Conservation (phyloP, 768 basidiomycete genomes). For the Gloeopeniophorella convolvens region DNA sequence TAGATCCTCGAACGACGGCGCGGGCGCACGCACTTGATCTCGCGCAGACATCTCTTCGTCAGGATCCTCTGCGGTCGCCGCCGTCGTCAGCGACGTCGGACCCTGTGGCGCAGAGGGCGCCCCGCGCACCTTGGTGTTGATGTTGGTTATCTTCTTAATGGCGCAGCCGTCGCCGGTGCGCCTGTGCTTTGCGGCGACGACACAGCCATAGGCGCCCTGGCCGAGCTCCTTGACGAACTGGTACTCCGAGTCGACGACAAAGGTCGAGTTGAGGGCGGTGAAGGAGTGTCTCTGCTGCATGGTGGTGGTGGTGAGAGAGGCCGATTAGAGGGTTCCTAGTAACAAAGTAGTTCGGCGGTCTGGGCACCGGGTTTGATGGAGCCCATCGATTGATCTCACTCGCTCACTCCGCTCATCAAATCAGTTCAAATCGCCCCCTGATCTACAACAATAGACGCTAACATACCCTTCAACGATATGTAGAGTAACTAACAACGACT, state of each 20-base stretch:
- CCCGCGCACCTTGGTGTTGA: slow-evolving; percentile 70
- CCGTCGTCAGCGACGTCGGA: not conserved
- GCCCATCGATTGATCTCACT: slow-evolving; percentile 7
- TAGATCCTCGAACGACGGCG: not conserved
- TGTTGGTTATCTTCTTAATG: slow-evolving; percentile 95
- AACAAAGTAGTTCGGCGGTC: too few species aligned
- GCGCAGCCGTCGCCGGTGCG: slow-evolving; percentile 83
- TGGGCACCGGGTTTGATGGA: not conserved
- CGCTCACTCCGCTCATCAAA: too few species aligned
- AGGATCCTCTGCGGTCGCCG: slow-evolving; percentile 63
- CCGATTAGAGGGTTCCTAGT: too few species aligned
- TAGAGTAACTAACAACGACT: too few species aligned
- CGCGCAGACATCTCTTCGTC: slow-evolving; percentile 92
- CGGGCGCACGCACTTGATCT: slow-evolving; percentile 85
- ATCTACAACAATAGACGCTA: not conserved
- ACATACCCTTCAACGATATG: too few species aligned
- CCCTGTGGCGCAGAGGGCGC: not conserved
- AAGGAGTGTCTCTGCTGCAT: slow-evolving; percentile 63
- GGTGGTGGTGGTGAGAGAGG: too few species aligned
- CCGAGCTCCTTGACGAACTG: slow-evolving; percentile 96
- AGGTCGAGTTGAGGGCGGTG: slow-evolving; percentile 78
- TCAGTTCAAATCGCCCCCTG: not conserved
- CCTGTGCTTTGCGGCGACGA: slow-evolving; percentile 79
- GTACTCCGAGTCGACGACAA: slow-evolving; percentile 84
- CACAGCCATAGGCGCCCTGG: slow-evolving; percentile 92